These are phyloP conservation scores for Cubamyces sp. DNA, from an alignment of 768 basidiomycete species.

Conservation along the genomic window DNA sequence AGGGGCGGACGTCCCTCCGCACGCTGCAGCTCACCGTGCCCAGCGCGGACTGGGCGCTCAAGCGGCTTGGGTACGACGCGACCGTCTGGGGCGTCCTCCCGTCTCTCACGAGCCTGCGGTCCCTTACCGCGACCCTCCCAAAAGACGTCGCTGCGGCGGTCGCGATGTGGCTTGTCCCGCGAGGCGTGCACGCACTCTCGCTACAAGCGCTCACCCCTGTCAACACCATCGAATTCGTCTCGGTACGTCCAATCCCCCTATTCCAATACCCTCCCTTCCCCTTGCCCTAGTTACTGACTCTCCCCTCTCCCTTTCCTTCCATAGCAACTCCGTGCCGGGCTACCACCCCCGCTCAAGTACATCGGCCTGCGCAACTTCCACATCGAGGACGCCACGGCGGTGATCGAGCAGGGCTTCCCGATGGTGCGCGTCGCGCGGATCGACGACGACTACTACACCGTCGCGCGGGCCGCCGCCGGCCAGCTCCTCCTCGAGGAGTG, in stretches of 20 bases:
- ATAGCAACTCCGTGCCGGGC: conserved; percentile 64
- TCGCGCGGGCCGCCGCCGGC: conserved; percentile 39
- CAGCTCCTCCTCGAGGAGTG: conserved; percentile 55
- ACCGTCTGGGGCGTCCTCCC: conserved; percentile 75
- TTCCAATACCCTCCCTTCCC: background rate
- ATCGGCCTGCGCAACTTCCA: conserved; percentile 57
- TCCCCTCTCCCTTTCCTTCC: conserved; percentile 1
- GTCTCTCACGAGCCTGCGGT: conserved; percentile 52
- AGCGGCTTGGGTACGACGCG: conserved; percentile 66
- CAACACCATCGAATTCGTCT: conserved; percentile 34
- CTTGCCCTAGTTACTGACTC: background rate
- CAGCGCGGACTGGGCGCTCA: conserved; percentile 46
- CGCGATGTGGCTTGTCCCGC: conserved; percentile 70
- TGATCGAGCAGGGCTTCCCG: conserved; percentile 65
- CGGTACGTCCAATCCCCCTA: conserved; percentile 25
- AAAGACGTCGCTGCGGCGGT: conserved; percentile 63
- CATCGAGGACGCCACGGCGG: conserved; percentile 41
- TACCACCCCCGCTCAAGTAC: conserved; percentile 57
- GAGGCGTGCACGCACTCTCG: conserved; percentile 35
- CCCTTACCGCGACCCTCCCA: conserved; percentile 65
- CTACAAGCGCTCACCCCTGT: conserved; percentile 32
- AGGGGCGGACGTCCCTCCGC: conserved; percentile 54
- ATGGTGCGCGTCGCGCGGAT: conserved; percentile 60
- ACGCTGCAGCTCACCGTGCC: conserved; percentile 50
- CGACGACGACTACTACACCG: conserved; percentile 59